Conservation (phyloP, 2,329 filamentous ascomycete species). For the Leptographium galeiforme region DNA sequence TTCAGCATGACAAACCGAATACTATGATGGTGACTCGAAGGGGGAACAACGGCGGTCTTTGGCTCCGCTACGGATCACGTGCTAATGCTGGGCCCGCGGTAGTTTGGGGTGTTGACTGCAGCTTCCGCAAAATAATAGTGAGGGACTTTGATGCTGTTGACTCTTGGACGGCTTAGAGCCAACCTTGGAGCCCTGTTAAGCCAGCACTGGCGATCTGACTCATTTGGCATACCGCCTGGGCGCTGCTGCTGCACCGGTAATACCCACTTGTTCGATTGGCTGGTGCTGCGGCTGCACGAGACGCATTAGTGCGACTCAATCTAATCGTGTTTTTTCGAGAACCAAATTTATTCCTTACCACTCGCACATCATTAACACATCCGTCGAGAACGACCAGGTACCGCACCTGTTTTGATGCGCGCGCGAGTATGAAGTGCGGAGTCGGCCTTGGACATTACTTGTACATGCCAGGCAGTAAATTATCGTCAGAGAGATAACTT, state of each 20-base stretch:
- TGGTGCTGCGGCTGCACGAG: neutral
- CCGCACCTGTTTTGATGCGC: neutral
- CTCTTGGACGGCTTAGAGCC: too few species aligned
- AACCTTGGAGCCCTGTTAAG: too few species aligned
- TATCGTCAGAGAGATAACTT: neutral
- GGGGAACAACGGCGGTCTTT: neutral
- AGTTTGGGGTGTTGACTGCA: too few species aligned
- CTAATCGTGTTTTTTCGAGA: neutral
- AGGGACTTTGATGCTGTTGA: too few species aligned
- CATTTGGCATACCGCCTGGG: too few species aligned
- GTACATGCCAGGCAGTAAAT: neutral
- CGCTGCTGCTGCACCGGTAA: too few species aligned
- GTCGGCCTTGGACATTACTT: neutral
- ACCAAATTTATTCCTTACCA: neutral
- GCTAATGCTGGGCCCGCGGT: neutral
- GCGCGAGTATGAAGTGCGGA: neutral
- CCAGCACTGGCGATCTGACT: too few species aligned
- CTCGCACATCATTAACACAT: neutral
- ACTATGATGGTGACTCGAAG: neutral
- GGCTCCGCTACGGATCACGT: neutral
- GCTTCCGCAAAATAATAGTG: too few species aligned
- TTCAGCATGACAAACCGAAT: slow-evolving; percentile 13
- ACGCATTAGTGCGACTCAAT: neutral
- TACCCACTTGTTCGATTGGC: neutral
- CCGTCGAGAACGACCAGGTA: neutral